Conservation (phyloP, 257 asterid genomes). For the Dorcoceras hygrometricum region DNA sequence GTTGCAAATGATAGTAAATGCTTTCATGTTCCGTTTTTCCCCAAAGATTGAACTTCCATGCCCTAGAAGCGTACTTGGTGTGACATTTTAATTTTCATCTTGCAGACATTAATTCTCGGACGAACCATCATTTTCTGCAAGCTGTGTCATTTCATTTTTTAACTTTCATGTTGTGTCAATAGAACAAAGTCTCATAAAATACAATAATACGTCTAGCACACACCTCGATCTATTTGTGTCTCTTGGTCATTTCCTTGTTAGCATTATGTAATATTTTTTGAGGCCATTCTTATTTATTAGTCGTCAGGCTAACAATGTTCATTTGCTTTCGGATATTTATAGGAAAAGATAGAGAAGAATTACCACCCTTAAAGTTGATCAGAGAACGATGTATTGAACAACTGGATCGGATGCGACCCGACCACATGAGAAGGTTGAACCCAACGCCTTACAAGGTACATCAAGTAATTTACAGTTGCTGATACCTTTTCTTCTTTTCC, state of each 20-base stretch:
- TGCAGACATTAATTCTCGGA: not conserved
- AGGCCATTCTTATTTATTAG: slow-evolving; percentile 12
- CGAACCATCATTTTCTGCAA: not conserved
- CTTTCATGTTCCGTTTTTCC: not conserved
- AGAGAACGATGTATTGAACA: slow-evolving; percentile 78
- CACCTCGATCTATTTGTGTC: not conserved
- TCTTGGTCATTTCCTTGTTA: not conserved
- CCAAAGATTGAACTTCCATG: not conserved
- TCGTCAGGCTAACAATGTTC: not conserved
- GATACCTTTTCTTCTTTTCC: not conserved
- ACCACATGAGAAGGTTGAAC: slow-evolving; percentile 97
- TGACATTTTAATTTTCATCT: not conserved
- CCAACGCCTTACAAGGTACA: slow-evolving; percentile 98
- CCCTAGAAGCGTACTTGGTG: not conserved
- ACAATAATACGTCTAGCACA: not conserved
- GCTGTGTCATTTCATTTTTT: not conserved
- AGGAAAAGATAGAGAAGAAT: slow-evolving; percentile 68
- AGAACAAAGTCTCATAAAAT: not conserved
- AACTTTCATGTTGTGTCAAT: not conserved
- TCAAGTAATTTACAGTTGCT: not conserved
- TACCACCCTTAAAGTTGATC: slow-evolving; percentile 54
- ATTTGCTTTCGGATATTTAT: slow-evolving; percentile 18
- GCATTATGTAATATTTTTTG: not conserved
- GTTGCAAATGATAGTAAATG: not conserved
- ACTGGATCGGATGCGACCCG: slow-evolving; percentile 79